Conservation (phyloP, 2,329 filamentous ascomycete genomes). For the Colletotrichum lindemuthianum region DNA sequence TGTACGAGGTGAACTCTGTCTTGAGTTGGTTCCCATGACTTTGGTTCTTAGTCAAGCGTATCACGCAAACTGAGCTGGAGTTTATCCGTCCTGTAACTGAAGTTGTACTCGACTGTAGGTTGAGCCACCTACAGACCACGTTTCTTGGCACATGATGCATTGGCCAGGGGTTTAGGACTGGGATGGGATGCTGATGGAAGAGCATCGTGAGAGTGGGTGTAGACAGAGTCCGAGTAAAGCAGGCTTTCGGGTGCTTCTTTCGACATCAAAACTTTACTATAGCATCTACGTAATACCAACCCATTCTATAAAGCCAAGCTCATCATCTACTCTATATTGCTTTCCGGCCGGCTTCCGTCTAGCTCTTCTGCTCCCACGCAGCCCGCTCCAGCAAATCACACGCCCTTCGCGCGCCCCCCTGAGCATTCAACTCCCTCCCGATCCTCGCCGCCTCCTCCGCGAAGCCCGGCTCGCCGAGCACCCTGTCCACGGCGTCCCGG, state of each 20-base stretch:
- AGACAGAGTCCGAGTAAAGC: too few relatives aligned
- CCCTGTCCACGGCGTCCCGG: conserved; percentile 38
- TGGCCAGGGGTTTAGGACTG: conserved; percentile 8
- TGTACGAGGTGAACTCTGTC: too few relatives aligned
- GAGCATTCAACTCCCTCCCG: conserved; percentile 41
- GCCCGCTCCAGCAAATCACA: conserved; percentile 44
- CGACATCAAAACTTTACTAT: background rate
- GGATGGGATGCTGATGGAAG: background rate
- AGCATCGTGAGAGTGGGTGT: too few relatives aligned
- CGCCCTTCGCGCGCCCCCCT: conserved; percentile 42
- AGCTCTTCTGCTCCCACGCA: background rate
- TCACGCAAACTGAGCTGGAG: too few relatives aligned
- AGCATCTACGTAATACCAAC: background rate
- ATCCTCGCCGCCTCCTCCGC: conserved; percentile 38
- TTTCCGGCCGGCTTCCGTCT: too few relatives aligned
- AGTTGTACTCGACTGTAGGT: background rate
- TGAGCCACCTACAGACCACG: background rate
- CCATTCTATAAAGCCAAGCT: too few relatives aligned
- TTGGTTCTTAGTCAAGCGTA: too few relatives aligned
- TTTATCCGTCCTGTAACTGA: too few relatives aligned
- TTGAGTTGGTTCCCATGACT: too few relatives aligned
- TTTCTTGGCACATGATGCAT: conserved; percentile 3
- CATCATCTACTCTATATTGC: background rate
- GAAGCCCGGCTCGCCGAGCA: conserved; percentile 41
- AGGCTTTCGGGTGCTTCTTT: too few relatives aligned